These are phyloP conservation scores for Xylaria sp. DNA, from an alignment of 2,329 filamentous ascomycete genomes.

Conservation along the genomic window DNA sequence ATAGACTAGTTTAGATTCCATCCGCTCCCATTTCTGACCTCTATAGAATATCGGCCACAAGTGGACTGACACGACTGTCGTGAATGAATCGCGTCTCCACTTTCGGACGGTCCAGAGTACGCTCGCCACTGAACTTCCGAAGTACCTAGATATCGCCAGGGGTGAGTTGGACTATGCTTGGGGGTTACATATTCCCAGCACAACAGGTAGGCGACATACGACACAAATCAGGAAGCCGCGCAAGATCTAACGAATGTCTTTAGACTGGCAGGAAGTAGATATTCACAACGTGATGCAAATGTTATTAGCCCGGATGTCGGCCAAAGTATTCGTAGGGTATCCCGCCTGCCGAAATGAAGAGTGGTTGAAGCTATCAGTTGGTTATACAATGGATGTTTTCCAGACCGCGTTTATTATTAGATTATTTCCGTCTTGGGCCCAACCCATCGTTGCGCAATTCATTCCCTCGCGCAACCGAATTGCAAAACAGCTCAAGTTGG, in stretches of 20 bases:
- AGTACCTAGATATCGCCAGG: constrained; percentile 13
- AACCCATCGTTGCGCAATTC: constrained; percentile 52
- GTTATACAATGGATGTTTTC: constrained; percentile 32
- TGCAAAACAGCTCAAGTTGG: not conserved
- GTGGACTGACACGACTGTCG: constrained; percentile 21
- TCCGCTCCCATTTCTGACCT: not conserved
- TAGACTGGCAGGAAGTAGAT: constrained; percentile 32
- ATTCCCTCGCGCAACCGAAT: constrained; percentile 33
- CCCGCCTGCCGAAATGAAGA: constrained; percentile 29
- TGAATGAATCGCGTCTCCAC: constrained; percentile 26
- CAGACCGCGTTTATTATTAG: constrained; percentile 28
- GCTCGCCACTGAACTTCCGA: constrained; percentile 17
- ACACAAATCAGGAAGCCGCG: too few relatives aligned
- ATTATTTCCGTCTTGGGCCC: constrained; percentile 31
- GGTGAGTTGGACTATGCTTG: constrained; percentile 28
- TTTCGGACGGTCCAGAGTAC: constrained; percentile 22
- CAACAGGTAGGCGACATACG: constrained; percentile 2
- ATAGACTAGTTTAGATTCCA: not conserved
- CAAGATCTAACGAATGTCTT: not conserved
- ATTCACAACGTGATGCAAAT: constrained; percentile 26
- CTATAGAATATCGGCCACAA: constrained; percentile 15
- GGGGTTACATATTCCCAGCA: constrained; percentile 10
- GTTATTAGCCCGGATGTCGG: constrained; percentile 27
- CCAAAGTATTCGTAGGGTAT: constrained; percentile 33
- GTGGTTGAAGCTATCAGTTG: constrained; percentile 19